A percentile compares a stretch with the other conserved stretches of the same genome.
Evolutionary conservation across 2,329 filamentous ascomycete species (phyloP).

Genomic region (Ceratocystis cacaofunesta): DNA sequence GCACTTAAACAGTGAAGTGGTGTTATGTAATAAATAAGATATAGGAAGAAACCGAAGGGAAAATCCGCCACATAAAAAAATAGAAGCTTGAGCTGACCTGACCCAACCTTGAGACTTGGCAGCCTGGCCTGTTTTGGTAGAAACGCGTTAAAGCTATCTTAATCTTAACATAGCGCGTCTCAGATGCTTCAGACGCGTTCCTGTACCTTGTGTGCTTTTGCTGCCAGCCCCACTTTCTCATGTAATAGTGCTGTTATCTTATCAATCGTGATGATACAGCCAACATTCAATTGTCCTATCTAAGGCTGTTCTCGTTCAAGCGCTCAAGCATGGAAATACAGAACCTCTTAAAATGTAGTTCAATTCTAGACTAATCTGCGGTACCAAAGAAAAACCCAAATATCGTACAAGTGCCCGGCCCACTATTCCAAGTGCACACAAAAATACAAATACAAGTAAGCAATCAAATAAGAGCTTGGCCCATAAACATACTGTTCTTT

Average conservation of each 20-base stretch:
- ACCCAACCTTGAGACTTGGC: not conserved
- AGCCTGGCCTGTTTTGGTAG: constrained; percentile 3
- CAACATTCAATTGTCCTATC: not conserved
- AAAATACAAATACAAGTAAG: not conserved
- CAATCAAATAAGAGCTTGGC: constrained; percentile 55
- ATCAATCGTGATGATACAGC: not conserved
- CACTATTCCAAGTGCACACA: not conserved
- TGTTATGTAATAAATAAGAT: not conserved
- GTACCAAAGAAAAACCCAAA: not conserved
- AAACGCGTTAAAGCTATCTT: constrained; percentile 15
- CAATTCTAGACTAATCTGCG: too few species aligned
- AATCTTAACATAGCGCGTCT: not conserved
- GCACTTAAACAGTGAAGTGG: not conserved
- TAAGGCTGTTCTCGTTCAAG: too few species aligned
- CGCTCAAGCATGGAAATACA: too few species aligned
- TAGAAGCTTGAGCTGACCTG: not conserved
- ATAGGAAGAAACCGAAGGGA: not conserved
- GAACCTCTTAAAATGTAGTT: too few species aligned
- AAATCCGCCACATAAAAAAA: not conserved
- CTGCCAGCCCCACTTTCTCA: not conserved
- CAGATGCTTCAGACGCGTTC: not conserved
- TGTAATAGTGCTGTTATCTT: not conserved
- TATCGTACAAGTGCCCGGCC: not conserved
- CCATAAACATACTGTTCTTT: constrained; percentile 74
- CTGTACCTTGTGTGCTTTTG: not conserved